Evolutionary conservation across 179 eudicot species (phyloP).

Genomic region (Beta macrorhiza): DNA sequence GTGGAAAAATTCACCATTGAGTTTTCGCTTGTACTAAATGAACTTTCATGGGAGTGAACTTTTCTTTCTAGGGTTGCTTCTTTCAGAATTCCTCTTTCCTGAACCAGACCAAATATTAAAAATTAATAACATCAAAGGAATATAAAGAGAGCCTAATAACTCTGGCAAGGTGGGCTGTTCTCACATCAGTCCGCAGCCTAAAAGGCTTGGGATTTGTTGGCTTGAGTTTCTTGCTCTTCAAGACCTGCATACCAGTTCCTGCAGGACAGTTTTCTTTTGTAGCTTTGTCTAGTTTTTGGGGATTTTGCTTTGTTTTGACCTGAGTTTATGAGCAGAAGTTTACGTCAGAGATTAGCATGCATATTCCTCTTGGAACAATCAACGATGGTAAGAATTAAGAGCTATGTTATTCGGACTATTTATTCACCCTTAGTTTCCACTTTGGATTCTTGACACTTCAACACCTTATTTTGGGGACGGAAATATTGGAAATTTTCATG

Average conservation of each 20-base stretch:
- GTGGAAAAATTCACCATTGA: constrained; percentile 24
- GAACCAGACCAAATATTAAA: constrained; percentile 17
- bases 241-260: constrained; percentile 36
- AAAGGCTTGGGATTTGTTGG: constrained; percentile 83
- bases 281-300: constrained; percentile 33
- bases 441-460: too few species aligned
- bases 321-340: constrained; percentile 7
- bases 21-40: constrained; percentile 36
- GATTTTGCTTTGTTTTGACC: constrained; percentile 35
- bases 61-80: constrained; percentile 76
- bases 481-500: too few species aligned
- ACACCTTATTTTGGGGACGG: too few species aligned
- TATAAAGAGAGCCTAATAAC: background rate
- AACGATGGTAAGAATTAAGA: too few species aligned
- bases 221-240: constrained; percentile 69
- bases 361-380: background rate
- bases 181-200: constrained; percentile 90
- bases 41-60: constrained; percentile 37
- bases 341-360: constrained; percentile 8
- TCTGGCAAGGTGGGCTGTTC: constrained; percentile 19
- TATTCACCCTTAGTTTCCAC: too few species aligned
- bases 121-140: background rate
- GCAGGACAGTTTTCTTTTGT: constrained; percentile 44
- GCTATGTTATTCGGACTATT: too few species aligned
- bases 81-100: constrained; percentile 92